Conservation (phyloP, 495 filamentous ascomycete species). For the Trichoderma reesei region DNA sequence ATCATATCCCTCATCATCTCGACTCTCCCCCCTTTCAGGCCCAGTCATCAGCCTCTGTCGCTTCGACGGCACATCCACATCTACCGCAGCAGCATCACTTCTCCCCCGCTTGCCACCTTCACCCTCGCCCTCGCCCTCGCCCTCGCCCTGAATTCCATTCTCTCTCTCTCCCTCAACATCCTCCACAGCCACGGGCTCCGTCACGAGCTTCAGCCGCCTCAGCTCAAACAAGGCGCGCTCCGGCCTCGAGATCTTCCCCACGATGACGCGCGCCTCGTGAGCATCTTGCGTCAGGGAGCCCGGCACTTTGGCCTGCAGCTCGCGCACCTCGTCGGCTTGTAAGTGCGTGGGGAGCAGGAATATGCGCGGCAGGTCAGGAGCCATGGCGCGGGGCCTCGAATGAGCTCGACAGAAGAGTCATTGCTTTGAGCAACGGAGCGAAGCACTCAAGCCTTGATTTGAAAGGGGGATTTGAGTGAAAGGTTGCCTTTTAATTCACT, state of each 20-base stretch:
- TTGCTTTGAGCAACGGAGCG: neutral
- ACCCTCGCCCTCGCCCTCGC: too few relatives aligned
- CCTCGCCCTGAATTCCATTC: too few relatives aligned
- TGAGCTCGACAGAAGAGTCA: neutral
- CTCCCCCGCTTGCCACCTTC: neutral
- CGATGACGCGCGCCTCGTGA: constrained; percentile 59
- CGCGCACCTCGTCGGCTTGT: constrained; percentile 46
- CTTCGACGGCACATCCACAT: neutral
- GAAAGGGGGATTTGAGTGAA: too few relatives aligned
- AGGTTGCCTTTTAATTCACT: too few relatives aligned
- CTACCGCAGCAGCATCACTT: neutral
- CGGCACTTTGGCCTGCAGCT: constrained; percentile 53
- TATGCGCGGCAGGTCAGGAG: constrained; percentile 49
- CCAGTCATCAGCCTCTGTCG: neutral
- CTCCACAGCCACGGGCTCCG: constrained; percentile 29
- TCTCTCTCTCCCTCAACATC: constrained; percentile 27
- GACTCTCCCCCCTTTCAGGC: neutral
- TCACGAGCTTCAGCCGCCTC: constrained; percentile 45
- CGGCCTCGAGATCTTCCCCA: constrained; percentile 60
- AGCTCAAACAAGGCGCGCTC: constrained; percentile 71
- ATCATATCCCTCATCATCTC: neutral
- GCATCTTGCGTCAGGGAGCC: constrained; percentile 57
- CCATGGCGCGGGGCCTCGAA: neutral
- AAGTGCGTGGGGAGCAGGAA: constrained; percentile 69
- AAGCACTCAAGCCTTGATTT: too few relatives aligned